Evolutionary conservation across 2,329 filamentous ascomycete genomes (phyloP).

Genomic region (Neofusicoccum umdonicola): DNA sequence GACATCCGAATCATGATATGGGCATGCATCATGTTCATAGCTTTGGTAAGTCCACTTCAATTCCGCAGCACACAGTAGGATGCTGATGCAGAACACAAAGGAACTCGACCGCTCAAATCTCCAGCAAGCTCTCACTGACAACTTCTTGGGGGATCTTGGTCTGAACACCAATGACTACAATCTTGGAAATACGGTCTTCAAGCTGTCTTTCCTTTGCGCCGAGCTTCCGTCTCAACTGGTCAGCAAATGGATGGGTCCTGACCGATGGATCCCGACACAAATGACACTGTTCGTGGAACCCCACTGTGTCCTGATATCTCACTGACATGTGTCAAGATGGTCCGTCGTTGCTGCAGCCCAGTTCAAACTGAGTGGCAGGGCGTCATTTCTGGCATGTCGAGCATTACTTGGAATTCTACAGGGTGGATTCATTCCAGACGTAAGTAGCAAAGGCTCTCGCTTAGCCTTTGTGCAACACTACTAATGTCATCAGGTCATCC

Average conservation of each 20-base stretch:
- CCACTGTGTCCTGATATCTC: no score
- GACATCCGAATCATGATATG: conserved; percentile 35
- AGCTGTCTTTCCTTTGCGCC: conserved; percentile 23
- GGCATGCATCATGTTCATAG: conserved; percentile 50
- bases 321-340: conserved; percentile 26
- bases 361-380: conserved; percentile 36
- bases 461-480: background rate
- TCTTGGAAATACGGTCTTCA: conserved; percentile 25
- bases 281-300: conserved; percentile 27
- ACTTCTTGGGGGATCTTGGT: conserved; percentile 24
- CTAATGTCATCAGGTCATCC: conserved; percentile 18
- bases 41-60: conserved; percentile 29
- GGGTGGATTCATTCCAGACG: conserved; percentile 50
- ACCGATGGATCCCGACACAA: conserved; percentile 44
- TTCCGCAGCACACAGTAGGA: no score
- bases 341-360: conserved; percentile 42
- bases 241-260: conserved; percentile 26
- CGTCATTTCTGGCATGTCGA: conserved; percentile 44
- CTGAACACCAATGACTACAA: conserved; percentile 29
- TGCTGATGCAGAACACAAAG: no score
- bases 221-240: conserved; percentile 28
- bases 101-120: conserved; percentile 31
- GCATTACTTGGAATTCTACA: conserved; percentile 48
- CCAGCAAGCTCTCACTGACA: conserved; percentile 25
- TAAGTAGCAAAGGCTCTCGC: background rate